Evolutionary conservation across 345 rosid genomes (phyloP).

Genomic region (Melastoma malabathricum): DNA sequence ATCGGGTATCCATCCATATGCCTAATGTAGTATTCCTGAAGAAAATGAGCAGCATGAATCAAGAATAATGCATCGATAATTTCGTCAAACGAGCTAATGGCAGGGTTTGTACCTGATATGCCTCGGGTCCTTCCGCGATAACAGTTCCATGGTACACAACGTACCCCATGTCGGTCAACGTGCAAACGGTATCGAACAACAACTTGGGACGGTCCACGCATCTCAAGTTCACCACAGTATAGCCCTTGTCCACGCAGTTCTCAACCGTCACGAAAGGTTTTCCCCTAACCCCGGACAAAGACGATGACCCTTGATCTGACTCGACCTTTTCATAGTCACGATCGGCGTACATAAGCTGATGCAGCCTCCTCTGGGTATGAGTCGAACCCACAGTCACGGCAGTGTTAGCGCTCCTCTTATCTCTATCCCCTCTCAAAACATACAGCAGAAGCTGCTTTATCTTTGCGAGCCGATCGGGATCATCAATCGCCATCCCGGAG

Average conservation of each 20-base stretch:
- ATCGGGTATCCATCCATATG: slow-evolving; percentile 82
- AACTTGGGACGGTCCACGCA: slow-evolving; percentile 67
- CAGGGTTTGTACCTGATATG: slow-evolving; percentile 43
- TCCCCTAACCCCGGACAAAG: slow-evolving; percentile 15
- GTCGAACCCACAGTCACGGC: slow-evolving; percentile 59
- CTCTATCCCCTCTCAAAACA: slow-evolving; percentile 56
- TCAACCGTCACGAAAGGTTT: slow-evolving; percentile 51
- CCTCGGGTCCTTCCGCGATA: slow-evolving; percentile 66
- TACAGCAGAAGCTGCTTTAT: slow-evolving; percentile 51
- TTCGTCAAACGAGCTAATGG: background rate
- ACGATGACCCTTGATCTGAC: slow-evolving; percentile 13
- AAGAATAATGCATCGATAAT: background rate
- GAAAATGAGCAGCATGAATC: slow-evolving; percentile 2
- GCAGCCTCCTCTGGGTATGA: slow-evolving; percentile 64
- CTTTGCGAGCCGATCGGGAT: slow-evolving; percentile 36
- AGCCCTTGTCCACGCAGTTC: slow-evolving; percentile 48
- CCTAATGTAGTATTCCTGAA: slow-evolving; percentile 82
- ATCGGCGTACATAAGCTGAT: slow-evolving; percentile 81
- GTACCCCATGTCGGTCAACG: slow-evolving; percentile 73
- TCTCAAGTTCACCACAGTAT: slow-evolving; percentile 57
- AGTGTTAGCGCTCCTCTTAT: slow-evolving; percentile 47
- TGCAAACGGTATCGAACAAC: slow-evolving; percentile 65
- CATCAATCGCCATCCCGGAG: slow-evolving; percentile 40
- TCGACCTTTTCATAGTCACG: slow-evolving; percentile 49
- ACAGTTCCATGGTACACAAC: slow-evolving; percentile 63